phyloP scores from a whole-genome alignment of 805 yeast genomes.

The Torulaspora gathmanii region DNA sequence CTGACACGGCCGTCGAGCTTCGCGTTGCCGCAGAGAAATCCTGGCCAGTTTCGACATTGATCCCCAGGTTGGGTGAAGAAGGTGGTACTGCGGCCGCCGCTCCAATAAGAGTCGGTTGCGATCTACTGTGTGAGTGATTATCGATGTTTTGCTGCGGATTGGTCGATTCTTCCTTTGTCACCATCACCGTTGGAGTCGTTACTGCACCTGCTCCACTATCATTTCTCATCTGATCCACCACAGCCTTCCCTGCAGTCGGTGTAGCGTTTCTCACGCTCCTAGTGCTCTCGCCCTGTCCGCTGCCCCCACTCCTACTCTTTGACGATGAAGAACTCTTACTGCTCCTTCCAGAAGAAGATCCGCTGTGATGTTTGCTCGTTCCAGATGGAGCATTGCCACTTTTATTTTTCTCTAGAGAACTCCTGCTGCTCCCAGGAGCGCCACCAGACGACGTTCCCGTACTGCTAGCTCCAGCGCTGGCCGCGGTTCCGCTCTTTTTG shows the following conservation, averaged over 20 bases:
- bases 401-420: slow-evolving; percentile 18
- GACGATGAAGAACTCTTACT: slow-evolving; percentile 8
- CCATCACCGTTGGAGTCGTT: slow-evolving; percentile 16
- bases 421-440: slow-evolving; percentile 12
- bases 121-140: slow-evolving; percentile 3
- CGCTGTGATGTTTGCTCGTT: slow-evolving; percentile 8
- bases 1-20: slow-evolving; percentile 6
- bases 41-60: slow-evolving; percentile 4
- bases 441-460: slow-evolving; percentile 15
- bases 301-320: slow-evolving; percentile 4
- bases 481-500: slow-evolving; percentile 12
- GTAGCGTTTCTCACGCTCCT: slow-evolving; percentile 10
- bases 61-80: slow-evolving; percentile 16
- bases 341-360: slow-evolving; percentile 6
- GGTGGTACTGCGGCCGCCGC: slow-evolving; percentile 27
- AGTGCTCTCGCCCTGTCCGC: neutral
- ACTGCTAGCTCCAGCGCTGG: slow-evolving; percentile 2
- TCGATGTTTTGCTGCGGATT: neutral
- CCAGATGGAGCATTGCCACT: slow-evolving; percentile 10
- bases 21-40: slow-evolving; percentile 11
- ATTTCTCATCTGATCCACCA: neutral
- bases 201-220: slow-evolving; percentile 1
- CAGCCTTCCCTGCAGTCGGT: slow-evolving; percentile 4
- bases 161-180: slow-evolving; percentile 14
- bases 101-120: slow-evolving; percentile 29